These are phyloP conservation scores for Penicillium janthinellum DNA, from an alignment of 2,329 filamentous ascomycete genomes.

Conservation along the genomic window DNA sequence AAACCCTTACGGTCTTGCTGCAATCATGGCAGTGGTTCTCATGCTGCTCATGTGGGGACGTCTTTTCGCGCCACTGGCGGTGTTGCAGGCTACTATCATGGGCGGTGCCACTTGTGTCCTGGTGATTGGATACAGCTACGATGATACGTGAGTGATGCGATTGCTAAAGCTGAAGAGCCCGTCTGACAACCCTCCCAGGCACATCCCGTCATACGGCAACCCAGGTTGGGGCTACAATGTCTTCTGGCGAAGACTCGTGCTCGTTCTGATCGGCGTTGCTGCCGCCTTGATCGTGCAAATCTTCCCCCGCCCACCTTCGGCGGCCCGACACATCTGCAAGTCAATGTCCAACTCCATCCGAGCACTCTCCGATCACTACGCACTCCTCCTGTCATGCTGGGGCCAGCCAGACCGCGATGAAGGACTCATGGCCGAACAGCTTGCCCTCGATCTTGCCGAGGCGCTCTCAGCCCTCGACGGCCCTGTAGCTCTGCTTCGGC, in stretches of 20 bases:
- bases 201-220: conserved; percentile 48
- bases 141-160: conserved; percentile 35
- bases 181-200: conserved; percentile 25
- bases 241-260: conserved; percentile 51
- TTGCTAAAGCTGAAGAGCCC: neutral
- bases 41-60: conserved; percentile 40
- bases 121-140: conserved; percentile 53
- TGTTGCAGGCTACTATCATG: conserved; percentile 41
- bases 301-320: conserved; percentile 52
- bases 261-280: conserved; percentile 50
- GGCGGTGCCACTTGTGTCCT: conserved; percentile 49
- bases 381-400: conserved; percentile 52
- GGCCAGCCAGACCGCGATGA: conserved; percentile 29
- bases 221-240: conserved; percentile 52
- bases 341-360: conserved; percentile 49
- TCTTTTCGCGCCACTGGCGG: conserved; percentile 34
- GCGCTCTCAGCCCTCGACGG: conserved; percentile 36
- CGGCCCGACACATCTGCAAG: conserved; percentile 48
- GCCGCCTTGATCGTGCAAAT: conserved; percentile 51
- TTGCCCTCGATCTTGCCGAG: conserved; percentile 38
- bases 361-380: conserved; percentile 53
- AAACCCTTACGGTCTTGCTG: conserved; percentile 55
- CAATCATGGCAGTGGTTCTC: conserved; percentile 39
- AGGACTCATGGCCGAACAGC: conserved; percentile 31
- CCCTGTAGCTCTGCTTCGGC: conserved; percentile 38